Conservation (phyloP, 305 asterid genomes). For the Withania somnifera region DNA sequence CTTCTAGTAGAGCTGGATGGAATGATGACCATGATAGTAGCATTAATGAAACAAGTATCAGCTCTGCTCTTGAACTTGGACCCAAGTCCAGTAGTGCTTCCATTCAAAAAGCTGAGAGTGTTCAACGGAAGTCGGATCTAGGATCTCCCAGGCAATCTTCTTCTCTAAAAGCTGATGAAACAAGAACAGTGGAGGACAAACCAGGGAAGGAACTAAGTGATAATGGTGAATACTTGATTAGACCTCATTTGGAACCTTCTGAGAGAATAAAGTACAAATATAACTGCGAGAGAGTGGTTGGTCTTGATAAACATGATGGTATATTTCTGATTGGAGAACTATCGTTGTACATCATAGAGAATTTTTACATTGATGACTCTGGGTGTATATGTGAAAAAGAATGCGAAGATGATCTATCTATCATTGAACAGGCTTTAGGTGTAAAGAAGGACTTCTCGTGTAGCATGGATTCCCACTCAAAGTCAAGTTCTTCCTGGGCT, state of each 20-base stretch:
- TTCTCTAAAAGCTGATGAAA: constrained; percentile 52
- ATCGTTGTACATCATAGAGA: constrained; percentile 84
- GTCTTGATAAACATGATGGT: constrained; percentile 98
- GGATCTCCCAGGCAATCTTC: constrained; percentile 77
- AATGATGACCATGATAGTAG: constrained; percentile 85
- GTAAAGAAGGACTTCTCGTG: constrained; percentile 81
- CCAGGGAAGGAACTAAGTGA: constrained; percentile 85
- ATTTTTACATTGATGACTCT: constrained; percentile 88
- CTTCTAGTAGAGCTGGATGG: constrained; percentile 83
- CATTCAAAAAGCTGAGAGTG: constrained; percentile 58
- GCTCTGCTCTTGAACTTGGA: constrained; percentile 89
- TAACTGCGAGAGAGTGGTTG: constrained; percentile 97
- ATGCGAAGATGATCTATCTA: constrained; percentile 88
- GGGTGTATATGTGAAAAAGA: constrained; percentile 93
- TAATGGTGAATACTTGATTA: constrained; percentile 92
- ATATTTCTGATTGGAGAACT: constrained; percentile 90
- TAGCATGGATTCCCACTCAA: constrained; percentile 76
- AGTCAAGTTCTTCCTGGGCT: constrained; percentile 85
- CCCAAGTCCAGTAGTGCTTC: constrained; percentile 69
- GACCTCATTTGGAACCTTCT: constrained; percentile 83
- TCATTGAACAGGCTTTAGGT: constrained; percentile 97
- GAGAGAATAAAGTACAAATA: constrained; percentile 88
- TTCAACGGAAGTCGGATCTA: constrained; percentile 60
- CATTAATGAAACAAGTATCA: constrained; percentile 77
- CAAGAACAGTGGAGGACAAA: constrained; percentile 54